Percentiles rank a stretch among this genome's conserved stretches.
Evolutionary conservation across 163 green algal species (phyloP).

Genomic region (Volvox carteri): DNA sequence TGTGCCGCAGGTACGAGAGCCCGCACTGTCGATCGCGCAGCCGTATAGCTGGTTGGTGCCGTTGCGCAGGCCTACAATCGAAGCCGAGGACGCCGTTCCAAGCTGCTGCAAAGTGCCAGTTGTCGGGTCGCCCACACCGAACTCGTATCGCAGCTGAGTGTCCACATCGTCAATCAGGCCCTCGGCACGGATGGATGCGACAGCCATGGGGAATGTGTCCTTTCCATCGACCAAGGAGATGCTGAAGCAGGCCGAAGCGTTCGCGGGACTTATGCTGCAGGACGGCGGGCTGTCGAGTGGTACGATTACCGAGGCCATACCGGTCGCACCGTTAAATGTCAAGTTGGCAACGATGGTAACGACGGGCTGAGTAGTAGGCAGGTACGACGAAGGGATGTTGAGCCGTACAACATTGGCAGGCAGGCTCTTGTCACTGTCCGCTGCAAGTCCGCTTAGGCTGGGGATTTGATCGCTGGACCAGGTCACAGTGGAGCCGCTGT

Average conservation of each 20-base stretch:
- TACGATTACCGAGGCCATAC: not conserved
- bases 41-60: constrained; percentile 28
- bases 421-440: not conserved
- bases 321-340: not conserved
- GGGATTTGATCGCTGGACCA: constrained; percentile 29
- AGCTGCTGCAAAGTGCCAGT: not conserved
- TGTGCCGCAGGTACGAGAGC: not conserved
- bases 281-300: constrained; percentile 24
- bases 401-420: not conserved
- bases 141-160: constrained; percentile 34
- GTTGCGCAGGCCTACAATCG: constrained; percentile 16
- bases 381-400: constrained; percentile 5
- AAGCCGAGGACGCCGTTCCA: not conserved
- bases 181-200: not conserved
- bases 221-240: not conserved
- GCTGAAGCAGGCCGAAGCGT: not conserved
- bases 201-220: constrained; percentile 6
- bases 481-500: not conserved
- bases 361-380: not conserved
- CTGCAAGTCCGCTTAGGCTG: not conserved
- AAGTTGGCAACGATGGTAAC: constrained; percentile 9
- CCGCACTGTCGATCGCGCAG: constrained; percentile 16
- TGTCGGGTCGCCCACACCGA: not conserved
- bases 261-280: not conserved
- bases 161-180: not conserved